phyloP scores from a whole-genome alignment of 2,329 filamentous ascomycete genomes.

The Beauveria australis region DNA sequence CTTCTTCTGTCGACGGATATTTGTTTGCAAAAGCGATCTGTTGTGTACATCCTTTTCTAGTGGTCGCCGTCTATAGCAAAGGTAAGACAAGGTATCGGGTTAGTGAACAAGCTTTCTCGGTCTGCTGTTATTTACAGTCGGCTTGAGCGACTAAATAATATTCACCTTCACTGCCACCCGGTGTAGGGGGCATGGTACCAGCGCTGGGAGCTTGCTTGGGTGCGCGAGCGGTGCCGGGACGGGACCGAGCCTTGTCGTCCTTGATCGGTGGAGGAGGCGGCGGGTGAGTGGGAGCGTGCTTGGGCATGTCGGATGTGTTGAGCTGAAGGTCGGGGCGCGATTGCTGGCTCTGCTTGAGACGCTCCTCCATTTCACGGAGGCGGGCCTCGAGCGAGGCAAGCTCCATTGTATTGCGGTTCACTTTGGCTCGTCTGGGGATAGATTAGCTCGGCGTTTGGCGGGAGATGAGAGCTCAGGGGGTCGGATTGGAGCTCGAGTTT shows the following conservation, averaged over 20 bases:
- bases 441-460: background rate
- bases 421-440: constrained; percentile 63
- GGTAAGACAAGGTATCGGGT: background rate
- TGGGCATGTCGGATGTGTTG: constrained; percentile 12
- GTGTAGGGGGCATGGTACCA: constrained; percentile 52
- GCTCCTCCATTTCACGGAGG: constrained; percentile 77
- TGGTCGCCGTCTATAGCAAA: constrained; percentile 13
- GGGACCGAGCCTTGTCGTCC: constrained; percentile 34
- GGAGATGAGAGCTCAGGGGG: background rate
- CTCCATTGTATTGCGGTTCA: constrained; percentile 67
- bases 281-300: constrained; percentile 20
- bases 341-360: constrained; percentile 41
- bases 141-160: constrained; percentile 29
- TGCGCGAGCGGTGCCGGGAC: constrained; percentile 46
- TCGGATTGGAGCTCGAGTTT: background rate
- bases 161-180: constrained; percentile 56
- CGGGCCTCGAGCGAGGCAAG: constrained; percentile 79
- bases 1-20: background rate
- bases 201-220: constrained; percentile 42
- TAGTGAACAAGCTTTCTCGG: background rate
- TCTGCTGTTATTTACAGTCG: background rate
- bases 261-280: constrained; percentile 20
- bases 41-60: constrained; percentile 6
- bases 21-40: background rate
- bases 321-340: constrained; percentile 16